phyloP scores from a whole-genome alignment of 208 protist species.

The Histomonas meleagridis region DNA sequence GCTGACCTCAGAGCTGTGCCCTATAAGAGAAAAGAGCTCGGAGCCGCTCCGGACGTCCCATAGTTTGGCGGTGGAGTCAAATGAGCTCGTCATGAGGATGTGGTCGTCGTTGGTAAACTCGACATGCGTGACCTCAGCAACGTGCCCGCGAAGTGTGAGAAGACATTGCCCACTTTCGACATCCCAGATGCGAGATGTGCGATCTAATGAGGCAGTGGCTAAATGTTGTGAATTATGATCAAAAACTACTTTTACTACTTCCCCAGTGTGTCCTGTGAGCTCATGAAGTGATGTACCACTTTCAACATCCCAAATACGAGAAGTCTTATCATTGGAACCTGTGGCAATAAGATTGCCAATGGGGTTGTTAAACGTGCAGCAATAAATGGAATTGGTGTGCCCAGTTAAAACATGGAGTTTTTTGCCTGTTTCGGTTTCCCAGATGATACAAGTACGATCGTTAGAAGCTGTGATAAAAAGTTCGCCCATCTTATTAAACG shows the following conservation, averaged over 20 bases:
- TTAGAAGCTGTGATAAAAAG: neutral
- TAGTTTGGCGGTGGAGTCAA: neutral
- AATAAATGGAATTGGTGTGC: neutral
- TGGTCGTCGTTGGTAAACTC: neutral
- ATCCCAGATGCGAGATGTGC: neutral
- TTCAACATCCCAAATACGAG: neutral
- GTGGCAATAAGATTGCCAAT: neutral
- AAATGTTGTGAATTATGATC: neutral
- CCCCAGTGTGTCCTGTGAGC: neutral
- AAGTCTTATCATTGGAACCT: neutral
- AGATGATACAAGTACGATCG: neutral
- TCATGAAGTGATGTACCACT: neutral
- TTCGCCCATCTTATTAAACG: neutral
- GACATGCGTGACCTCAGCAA: neutral
- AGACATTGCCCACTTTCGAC: neutral
- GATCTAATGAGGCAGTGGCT: neutral
- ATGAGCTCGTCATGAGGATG: neutral
- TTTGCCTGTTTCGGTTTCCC: neutral
- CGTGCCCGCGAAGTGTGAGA: neutral
- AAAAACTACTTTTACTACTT: neutral
- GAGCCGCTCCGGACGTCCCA: neutral
- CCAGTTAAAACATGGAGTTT: neutral
- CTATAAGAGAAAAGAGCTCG: neutral
- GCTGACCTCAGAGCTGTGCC: neutral
- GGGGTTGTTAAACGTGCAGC: neutral